Base-by-base conservation (phyloP, 1,284 basidiomycete species). In the Marasmius fiardii region DNA sequence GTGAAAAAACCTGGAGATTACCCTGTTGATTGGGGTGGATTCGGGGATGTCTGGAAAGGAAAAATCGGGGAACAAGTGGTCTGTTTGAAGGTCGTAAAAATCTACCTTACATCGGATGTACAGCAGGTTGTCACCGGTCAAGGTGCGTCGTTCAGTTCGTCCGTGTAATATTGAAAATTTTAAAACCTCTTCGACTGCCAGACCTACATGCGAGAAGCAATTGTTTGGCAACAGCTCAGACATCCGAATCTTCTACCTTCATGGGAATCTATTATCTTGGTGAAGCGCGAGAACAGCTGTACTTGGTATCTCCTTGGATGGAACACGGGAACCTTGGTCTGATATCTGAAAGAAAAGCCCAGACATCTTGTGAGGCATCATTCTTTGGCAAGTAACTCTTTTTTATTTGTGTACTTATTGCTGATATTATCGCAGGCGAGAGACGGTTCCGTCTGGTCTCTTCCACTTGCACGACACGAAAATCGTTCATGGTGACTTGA, bases 1-100 rank as follows among this genome's bases (percentile, higher is more conserved):
- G 39, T 41, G 39, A 20, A 41, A 4, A 41, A 41, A 41, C 39
- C n/a, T n/a, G 41, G 52, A 4, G 20, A 44, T 3, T 23, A 53
- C 33, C 41, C 52, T 26, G 52, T 45, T 4, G 43, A 24, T 10
- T 39, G 41, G n/a, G 52, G 52, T 20, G 52, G 52, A 28, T 53
- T 53, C 26, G 52, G 52, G 21, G 52, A 53, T 6, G 33, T 53
- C 12, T 53, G 52, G 52, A 53, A 41, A 20, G 39, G 39, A n/a
- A 41, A 41, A n/a, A 41, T 41, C 3, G 39, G n/a, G 11, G 14
- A 4, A 16, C n/a, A 41, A 20, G 20, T 41, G 4, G 39, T 41
- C 2, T 4, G 39, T n/a, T 20, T 41, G n/a, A 41, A 41, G 20
- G 39, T 41, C 1, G 39, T 41, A 16, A 41, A 41, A 4, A 16